Conservation (phyloP, 805 yeast species). For the Zygoascus flipseniorum region DNA sequence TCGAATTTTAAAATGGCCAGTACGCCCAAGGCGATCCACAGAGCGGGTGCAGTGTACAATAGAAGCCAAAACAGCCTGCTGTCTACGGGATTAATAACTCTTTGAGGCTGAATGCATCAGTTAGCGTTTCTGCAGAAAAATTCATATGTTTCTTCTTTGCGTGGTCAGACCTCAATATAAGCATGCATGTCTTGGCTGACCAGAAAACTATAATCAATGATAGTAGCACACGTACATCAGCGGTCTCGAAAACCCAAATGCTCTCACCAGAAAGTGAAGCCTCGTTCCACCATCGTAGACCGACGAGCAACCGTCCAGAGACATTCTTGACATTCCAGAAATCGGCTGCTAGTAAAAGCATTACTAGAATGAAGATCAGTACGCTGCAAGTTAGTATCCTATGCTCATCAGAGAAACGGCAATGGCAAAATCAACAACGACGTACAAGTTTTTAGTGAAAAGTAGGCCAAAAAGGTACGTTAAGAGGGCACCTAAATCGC, state of each 20-base stretch:
- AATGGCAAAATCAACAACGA: constrained; percentile 8
- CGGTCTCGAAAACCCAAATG: constrained; percentile 83
- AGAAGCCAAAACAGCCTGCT: constrained; percentile 82
- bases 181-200: neutral
- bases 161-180: neutral
- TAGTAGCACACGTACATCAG: constrained; percentile 41
- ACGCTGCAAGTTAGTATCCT: constrained; percentile 31
- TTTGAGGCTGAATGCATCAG: constrained; percentile 29
- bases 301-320: constrained; percentile 82
- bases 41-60: constrained; percentile 62
- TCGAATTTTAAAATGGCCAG: constrained; percentile 73
- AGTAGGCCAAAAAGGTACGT: constrained; percentile 65
- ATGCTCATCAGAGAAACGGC: neutral
- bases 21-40: constrained; percentile 68
- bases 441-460: constrained; percentile 50
- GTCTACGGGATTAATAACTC: constrained; percentile 79
- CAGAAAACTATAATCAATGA: neutral
- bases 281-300: constrained; percentile 94
- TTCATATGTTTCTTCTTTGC: neutral
- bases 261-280: constrained; percentile 54
- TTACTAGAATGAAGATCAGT: constrained; percentile 67
- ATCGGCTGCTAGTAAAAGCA: constrained; percentile 75
- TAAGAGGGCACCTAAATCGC: constrained; percentile 40
- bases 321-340: constrained; percentile 92
- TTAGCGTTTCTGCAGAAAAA: neutral